phyloP scores from a whole-genome alignment of 2,329 filamentous ascomycete genomes.

The Cadophora sp. region DNA sequence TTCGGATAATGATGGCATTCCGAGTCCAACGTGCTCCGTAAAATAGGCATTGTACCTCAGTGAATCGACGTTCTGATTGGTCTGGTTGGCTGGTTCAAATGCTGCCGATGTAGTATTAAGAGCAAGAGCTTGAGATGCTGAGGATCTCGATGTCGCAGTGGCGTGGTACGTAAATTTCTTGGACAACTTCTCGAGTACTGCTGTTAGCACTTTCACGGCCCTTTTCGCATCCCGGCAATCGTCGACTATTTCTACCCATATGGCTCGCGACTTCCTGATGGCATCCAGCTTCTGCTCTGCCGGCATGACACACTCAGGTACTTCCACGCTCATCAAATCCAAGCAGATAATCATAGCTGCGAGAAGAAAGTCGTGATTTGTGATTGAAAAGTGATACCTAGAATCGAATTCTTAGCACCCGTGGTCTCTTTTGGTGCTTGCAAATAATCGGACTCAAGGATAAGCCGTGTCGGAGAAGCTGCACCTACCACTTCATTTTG shows the following conservation, averaged over 20 bases:
- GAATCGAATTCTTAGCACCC: background rate
- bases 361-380: conserved; percentile 66
- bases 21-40: conserved; percentile 19
- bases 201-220: conserved; percentile 31
- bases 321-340: conserved; percentile 34
- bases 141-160: background rate
- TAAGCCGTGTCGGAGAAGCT: too few relatives aligned
- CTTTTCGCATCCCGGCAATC: conserved; percentile 38
- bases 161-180: conserved; percentile 16
- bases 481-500: conserved; percentile 55
- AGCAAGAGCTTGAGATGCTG: background rate
- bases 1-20: background rate
- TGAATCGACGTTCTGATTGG: conserved; percentile 21
- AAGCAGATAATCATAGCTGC: conserved; percentile 67
- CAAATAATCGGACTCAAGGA: too few relatives aligned
- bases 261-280: conserved; percentile 33
- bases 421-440: background rate
- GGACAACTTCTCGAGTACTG: conserved; percentile 32
- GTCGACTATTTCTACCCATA: conserved; percentile 37
- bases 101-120: background rate
- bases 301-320: conserved; percentile 30
- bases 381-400: conserved; percentile 59
- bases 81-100: conserved; percentile 4
- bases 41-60: conserved; percentile 24
- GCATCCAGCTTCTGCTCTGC: conserved; percentile 34